Conservation (phyloP, 106 monocot genomes). For the Allium cepa region DNA sequence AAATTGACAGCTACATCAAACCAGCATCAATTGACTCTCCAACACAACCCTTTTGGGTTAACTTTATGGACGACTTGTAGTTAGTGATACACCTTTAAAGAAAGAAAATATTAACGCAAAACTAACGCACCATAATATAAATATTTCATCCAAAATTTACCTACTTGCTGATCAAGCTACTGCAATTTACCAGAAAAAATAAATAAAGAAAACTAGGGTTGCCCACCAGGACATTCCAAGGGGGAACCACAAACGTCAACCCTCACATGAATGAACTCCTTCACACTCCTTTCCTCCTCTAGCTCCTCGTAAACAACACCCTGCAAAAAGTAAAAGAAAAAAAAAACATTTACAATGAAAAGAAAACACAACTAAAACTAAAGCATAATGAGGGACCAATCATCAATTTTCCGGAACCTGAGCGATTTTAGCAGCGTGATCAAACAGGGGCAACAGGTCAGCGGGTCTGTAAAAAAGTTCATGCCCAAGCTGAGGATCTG, state of each 20-base stretch:
- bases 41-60: no score
- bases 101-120: no score
- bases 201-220: not conserved
- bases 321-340: slow-evolving; percentile 13
- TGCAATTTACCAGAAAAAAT: not conserved
- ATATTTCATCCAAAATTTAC: no score
- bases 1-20: no score
- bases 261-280: slow-evolving; percentile 74
- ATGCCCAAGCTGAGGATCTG: slow-evolving; percentile 55
- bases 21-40: no score
- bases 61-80: no score
- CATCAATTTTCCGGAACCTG: slow-evolving; percentile 29
- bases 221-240: slow-evolving; percentile 73
- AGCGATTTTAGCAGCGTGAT: slow-evolving; percentile 47
- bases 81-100: no score
- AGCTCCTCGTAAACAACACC: slow-evolving; percentile 32
- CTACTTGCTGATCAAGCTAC: no score
- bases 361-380: not conserved
- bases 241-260: slow-evolving; percentile 76
- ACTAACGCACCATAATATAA: no score
- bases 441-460: slow-evolving; percentile 51
- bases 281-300: slow-evolving; percentile 18
- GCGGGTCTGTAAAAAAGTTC: slow-evolving; percentile 55
- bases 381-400: not conserved
- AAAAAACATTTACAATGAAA: not conserved